phyloP scores from a whole-genome alignment of 2,329 filamentous ascomycete genomes.

The Aspergillus pseudonomiae region DNA sequence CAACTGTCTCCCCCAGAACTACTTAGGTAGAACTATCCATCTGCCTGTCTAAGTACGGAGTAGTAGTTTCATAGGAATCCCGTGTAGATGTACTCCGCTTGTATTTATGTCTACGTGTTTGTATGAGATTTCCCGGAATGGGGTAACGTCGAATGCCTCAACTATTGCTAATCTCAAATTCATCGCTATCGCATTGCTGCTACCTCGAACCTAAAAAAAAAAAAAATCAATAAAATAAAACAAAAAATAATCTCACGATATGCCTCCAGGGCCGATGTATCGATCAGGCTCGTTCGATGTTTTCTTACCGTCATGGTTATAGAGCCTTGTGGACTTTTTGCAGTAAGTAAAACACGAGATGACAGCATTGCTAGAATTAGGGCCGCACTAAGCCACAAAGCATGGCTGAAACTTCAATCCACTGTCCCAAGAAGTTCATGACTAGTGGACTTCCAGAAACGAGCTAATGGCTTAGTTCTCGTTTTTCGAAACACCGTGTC shows the following conservation, averaged over 20 bases:
- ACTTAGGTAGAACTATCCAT: not conserved
- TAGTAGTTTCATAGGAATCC: constrained; percentile 8
- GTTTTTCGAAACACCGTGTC: constrained; percentile 4
- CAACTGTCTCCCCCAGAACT: not conserved
- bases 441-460: constrained; percentile 25
- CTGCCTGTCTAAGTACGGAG: not conserved
- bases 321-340: not conserved
- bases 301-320: not conserved
- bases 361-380: not conserved
- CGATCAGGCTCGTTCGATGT: not conserved
- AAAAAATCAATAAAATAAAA: too few relatives aligned
- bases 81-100: constrained; percentile 10
- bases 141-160: not conserved
- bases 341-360: not conserved
- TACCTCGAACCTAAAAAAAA: too few relatives aligned
- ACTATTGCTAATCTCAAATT: constrained; percentile 10
- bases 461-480: constrained; percentile 14
- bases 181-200: constrained; percentile 16
- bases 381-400: constrained; percentile 12
- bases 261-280: too few relatives aligned
- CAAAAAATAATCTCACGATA: too few relatives aligned
- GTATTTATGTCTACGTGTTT: constrained; percentile 7
- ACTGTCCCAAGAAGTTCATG: constrained; percentile 10
- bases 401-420: constrained; percentile 21
- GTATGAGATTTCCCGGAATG: constrained; percentile 2